A percentile compares a stretch with the other conserved stretches of the same genome.
These are phyloP conservation scores for Quercus gilva DNA, from an alignment of 306 rosid genomes.

Conservation along the genomic window DNA sequence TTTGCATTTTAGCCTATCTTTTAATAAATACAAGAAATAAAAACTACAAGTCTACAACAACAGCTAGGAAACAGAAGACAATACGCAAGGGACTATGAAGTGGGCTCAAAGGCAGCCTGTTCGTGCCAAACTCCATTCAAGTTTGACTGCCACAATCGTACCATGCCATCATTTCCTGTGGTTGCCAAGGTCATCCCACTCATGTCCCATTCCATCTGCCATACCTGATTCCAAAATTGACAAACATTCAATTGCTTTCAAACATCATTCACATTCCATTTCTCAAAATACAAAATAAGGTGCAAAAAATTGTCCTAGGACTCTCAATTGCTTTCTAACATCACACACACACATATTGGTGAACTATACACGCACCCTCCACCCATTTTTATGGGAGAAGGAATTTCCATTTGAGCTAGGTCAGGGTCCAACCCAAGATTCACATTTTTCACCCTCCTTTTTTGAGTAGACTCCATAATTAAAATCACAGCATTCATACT, in stretches of 20 bases:
- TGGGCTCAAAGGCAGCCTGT: slow-evolving; percentile 74
- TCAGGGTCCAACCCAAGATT: no score
- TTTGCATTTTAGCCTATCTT: not conserved
- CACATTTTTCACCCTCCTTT: not conserved
- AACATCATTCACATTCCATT: not conserved
- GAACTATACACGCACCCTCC: no score
- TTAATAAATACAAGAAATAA: not conserved
- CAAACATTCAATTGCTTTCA: not conserved
- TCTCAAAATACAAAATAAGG: not conserved
- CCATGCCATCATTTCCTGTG: slow-evolving; percentile 72
- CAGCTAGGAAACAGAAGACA: not conserved
- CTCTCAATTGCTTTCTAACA: not conserved
- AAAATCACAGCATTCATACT: not conserved
- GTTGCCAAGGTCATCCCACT: slow-evolving; percentile 98
- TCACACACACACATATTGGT: not conserved
- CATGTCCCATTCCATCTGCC: slow-evolving; percentile 98
- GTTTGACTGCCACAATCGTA: slow-evolving; percentile 85
- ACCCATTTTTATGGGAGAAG: no score
- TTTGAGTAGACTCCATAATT: not conserved
- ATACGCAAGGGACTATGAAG: slow-evolving; percentile 37
- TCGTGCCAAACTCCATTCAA: slow-evolving; percentile 87
- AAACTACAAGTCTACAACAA: not conserved
- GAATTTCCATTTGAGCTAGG: no score
- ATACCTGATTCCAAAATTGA: slow-evolving; percentile 52
- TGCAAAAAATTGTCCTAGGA: not conserved